Evolutionary conservation across 1,284 basidiomycete genomes (phyloP), one percentile per base, ranked within the genome.

Genomic region (Leccinum subrobustum): DNA sequence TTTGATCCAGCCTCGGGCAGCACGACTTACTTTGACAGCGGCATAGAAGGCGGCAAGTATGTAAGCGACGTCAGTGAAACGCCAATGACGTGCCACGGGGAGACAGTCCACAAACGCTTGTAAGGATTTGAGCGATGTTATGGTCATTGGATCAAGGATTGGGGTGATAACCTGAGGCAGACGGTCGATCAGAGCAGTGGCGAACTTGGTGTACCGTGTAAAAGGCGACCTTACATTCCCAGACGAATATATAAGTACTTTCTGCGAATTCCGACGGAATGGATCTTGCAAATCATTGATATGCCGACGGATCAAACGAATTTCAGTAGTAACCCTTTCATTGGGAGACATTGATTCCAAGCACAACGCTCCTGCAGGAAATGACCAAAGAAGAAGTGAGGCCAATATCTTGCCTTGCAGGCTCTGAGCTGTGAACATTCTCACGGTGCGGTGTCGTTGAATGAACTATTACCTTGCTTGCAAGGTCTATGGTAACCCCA

Each of bases 11-110:
- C 61, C 44, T 44, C 64, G 50, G 39, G 63, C 7, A 12, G 35
- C 37, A 31, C 59, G 63, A n/a, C 23, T 29, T 14, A 63, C 20
- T 47, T 61, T 65, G 57, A 64, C 52, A 14, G 64, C 7, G n/a
- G 63, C 51, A 35, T 67, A 72, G 16, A 67, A 2, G 4, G 54
- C 47, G 25, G 63, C 56, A 3, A 71, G 25, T 3, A 35, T 54
- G 31, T n/a, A 61, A 4, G 35, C 56, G 7, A 59, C 14, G 23
- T 62, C 7, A 3, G 59, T 8, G 16, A 63, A 16, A 27, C 58
- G 52, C 8, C 53, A 23, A 37, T 5, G 56, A 29, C 29, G 48
- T 16, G 8, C 3, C 1, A 11, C 0, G 14, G 33, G n/a, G 4
- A 60, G 44, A 9, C 18, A 52, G 27, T 23, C n/a, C 1, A 5